Conservation (phyloP, 2,329 filamentous ascomycete species). For the Sarocladium strictum region DNA sequence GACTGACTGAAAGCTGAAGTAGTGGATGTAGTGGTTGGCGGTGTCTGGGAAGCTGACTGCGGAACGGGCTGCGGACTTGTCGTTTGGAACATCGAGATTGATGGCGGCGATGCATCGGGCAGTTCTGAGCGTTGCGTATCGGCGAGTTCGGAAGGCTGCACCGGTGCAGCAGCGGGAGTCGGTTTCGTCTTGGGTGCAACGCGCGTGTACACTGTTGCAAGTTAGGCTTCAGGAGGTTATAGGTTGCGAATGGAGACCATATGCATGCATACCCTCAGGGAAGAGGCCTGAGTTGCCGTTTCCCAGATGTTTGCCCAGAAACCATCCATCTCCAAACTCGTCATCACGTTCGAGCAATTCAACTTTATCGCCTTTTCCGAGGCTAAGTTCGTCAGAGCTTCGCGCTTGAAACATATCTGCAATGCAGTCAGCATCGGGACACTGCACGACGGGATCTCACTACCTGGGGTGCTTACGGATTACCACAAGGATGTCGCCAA, state of each 20-base stretch:
- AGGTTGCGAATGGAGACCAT: not conserved
- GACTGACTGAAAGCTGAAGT: slow-evolving; percentile 20
- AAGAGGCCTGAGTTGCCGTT: slow-evolving; percentile 74
- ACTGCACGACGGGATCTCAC: not conserved
- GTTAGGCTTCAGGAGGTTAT: slow-evolving; percentile 3
- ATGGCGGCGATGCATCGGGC: not conserved
- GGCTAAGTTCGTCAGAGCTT: slow-evolving; percentile 85
- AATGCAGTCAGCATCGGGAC: not conserved
- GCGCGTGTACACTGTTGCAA: slow-evolving; percentile 52
- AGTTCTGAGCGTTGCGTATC: slow-evolving; percentile 7
- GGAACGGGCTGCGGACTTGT: slow-evolving; percentile 18
- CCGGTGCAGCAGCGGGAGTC: slow-evolving; percentile 15
- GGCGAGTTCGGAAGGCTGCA: slow-evolving; percentile 18
- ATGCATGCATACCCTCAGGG: slow-evolving; percentile 70
- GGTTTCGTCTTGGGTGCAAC: slow-evolving; percentile 42
- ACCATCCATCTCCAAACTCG: slow-evolving; percentile 87
- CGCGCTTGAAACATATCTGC: slow-evolving; percentile 87
- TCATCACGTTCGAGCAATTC: slow-evolving; percentile 81
- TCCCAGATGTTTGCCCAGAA: slow-evolving; percentile 66
- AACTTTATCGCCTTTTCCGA: slow-evolving; percentile 78
- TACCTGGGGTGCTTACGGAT: slow-evolving; percentile 53
- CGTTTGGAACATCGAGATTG: not conserved
- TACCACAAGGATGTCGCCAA: slow-evolving; percentile 63
- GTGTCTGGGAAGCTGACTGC: slow-evolving; percentile 24
- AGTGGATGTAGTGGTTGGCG: slow-evolving; percentile 26